These are phyloP conservation scores for Butyriboletus appendiculatus DNA, from an alignment of 1,284 basidiomycete species.

Conservation along the genomic window DNA sequence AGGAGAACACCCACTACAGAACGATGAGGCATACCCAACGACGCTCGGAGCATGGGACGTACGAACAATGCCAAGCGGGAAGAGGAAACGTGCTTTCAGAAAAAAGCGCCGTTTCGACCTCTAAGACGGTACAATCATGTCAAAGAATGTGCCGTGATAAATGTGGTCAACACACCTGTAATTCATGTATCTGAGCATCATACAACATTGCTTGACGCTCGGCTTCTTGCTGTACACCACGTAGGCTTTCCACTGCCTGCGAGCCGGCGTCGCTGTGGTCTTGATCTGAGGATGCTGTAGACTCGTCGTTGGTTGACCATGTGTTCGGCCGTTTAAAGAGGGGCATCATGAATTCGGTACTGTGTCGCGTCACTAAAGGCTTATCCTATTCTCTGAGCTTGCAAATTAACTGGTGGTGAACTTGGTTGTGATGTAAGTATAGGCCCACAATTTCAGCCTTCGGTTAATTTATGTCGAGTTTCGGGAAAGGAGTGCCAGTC, in stretches of 20 bases:
- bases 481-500: too few relatives aligned
- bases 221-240: constrained; percentile 20
- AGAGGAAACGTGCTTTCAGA: constrained; percentile 44
- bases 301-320: constrained; percentile 16
- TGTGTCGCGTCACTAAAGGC: neutral
- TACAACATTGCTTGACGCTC: constrained; percentile 21
- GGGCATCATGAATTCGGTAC: constrained; percentile 14
- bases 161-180: constrained; percentile 15
- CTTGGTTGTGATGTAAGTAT: too few relatives aligned
- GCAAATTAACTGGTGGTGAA: neutral
- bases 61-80: constrained; percentile 51
- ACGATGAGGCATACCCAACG: constrained; percentile 1
- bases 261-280: constrained; percentile 6
- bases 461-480: neutral
- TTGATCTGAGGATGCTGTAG: constrained; percentile 17
- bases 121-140: constrained; percentile 8
- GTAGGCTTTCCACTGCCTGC: constrained; percentile 3
- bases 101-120: constrained; percentile 22
- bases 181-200: constrained; percentile 28
- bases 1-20: constrained; percentile 63
- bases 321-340: constrained; percentile 26
- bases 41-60: constrained; percentile 13
- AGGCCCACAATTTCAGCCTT: neutral
- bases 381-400: neutral
- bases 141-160: neutral